Conservation (phyloP, 345 rosid genomes). For the Citrus mangshanensis region DNA sequence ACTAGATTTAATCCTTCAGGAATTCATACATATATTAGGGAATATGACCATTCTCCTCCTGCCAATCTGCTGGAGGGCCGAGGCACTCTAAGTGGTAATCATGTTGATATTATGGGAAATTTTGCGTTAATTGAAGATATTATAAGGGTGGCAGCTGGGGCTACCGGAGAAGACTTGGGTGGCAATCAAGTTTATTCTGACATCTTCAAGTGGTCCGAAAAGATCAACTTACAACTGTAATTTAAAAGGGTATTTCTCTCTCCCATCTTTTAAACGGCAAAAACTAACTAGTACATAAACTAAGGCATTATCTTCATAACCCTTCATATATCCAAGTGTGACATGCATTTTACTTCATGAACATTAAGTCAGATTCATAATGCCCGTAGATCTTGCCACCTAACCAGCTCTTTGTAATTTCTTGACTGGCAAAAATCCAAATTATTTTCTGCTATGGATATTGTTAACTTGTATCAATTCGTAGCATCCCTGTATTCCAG, state of each 20-base stretch:
- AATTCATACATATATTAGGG: slow-evolving; percentile 63
- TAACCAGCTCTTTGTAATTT: background rate
- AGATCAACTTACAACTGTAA: slow-evolving; percentile 60
- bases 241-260: background rate
- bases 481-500: no score
- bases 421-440: background rate
- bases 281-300: background rate
- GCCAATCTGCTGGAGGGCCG: slow-evolving; percentile 86
- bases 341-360: background rate
- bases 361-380: background rate
- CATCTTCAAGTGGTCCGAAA: slow-evolving; percentile 80
- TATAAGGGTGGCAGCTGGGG: slow-evolving; percentile 85
- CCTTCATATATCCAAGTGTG: background rate
- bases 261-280: background rate
- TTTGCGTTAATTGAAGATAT: slow-evolving; percentile 87
- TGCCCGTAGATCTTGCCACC: background rate
- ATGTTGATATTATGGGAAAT: slow-evolving; percentile 97
- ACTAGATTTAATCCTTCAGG: slow-evolving; percentile 93
- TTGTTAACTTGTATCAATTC: background rate
- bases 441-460: background rate
- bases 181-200: slow-evolving; percentile 83
- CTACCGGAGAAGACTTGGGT: slow-evolving; percentile 71
- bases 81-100: slow-evolving; percentile 87
- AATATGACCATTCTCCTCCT: slow-evolving; percentile 84
- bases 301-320: background rate